Evolutionary conservation across 202 grass and related monocot genomes (phyloP).

Genomic region (Brachypodium distachyon): DNA sequence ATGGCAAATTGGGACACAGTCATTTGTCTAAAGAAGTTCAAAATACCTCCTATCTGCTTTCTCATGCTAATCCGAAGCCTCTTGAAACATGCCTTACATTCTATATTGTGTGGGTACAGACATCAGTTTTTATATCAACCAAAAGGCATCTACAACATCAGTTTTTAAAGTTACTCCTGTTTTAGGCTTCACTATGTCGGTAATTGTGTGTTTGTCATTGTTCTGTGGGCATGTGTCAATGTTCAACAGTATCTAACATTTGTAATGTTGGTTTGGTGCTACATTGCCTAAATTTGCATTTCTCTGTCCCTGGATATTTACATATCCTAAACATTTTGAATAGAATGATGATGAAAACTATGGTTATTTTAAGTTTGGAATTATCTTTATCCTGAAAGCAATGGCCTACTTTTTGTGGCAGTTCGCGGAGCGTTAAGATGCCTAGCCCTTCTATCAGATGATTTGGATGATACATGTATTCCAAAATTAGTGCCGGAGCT

Average conservation of each 20-base stretch:
- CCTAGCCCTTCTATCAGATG: conserved; percentile 82
- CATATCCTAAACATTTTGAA: neutral
- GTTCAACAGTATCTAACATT: neutral
- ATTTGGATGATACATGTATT: conserved; percentile 85
- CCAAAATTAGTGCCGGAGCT: conserved; percentile 83
- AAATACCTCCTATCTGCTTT: neutral
- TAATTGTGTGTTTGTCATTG: neutral
- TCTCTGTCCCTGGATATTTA: neutral
- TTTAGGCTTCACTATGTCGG: neutral
- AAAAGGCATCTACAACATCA: neutral
- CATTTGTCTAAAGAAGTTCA: neutral
- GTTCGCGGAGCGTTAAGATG: conserved; percentile 96
- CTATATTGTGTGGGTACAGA: neutral
- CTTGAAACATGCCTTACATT: neutral
- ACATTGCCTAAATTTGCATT: neutral
- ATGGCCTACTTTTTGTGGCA: conserved; percentile 7
- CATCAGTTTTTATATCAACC: too few species aligned
- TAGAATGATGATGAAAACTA: neutral
- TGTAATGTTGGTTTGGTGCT: neutral
- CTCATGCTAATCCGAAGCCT: neutral
- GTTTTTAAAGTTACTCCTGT: neutral
- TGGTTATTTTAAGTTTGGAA: neutral
- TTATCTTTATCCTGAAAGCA: neutral
- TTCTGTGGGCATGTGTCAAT: neutral
- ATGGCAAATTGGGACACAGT: neutral